Conservation (phyloP, 192 early-diverging fungal genomes). For the Pilaira anomala region DNA sequence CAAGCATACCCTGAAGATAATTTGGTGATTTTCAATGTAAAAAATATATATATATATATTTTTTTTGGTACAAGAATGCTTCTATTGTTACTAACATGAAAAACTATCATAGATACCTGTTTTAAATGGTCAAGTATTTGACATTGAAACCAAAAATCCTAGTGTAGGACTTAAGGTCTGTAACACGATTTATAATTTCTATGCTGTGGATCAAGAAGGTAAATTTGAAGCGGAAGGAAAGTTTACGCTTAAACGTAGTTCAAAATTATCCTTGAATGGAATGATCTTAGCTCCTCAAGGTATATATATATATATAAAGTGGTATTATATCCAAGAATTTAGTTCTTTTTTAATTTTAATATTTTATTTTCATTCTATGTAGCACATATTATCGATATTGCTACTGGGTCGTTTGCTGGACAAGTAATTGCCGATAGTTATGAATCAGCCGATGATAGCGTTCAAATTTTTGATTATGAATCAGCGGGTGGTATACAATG, state of each 20-base stretch:
- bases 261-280: conserved; percentile 3
- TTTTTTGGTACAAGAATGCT: too few relatives aligned
- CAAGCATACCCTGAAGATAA: not conserved
- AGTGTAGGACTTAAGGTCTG: conserved; percentile 4
- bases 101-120: conserved; percentile 1
- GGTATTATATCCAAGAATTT: too few relatives aligned
- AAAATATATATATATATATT: too few relatives aligned
- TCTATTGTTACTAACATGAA: too few relatives aligned
- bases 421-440: conserved; percentile 7
- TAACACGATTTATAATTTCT: conserved; percentile 13
- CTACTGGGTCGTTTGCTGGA: conserved; percentile 3
- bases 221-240: conserved; percentile 7
- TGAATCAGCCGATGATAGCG: not conserved
- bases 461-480: not conserved
- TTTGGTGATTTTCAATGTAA: conserved; percentile 9
- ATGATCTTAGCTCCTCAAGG: conserved; percentile 17
- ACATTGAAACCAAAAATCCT: conserved; percentile 2
- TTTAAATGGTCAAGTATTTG: not conserved
- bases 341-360: not conserved
- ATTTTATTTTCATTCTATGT: too few relatives aligned
- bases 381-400: conserved; percentile 11
- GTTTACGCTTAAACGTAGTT: conserved; percentile 11
- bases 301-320: too few relatives aligned
- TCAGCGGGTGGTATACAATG: not conserved
- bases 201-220: conserved; percentile 2